Evolutionary conservation across 2,329 filamentous ascomycete species (phyloP).

Genomic region (Scedosporium boydii): DNA sequence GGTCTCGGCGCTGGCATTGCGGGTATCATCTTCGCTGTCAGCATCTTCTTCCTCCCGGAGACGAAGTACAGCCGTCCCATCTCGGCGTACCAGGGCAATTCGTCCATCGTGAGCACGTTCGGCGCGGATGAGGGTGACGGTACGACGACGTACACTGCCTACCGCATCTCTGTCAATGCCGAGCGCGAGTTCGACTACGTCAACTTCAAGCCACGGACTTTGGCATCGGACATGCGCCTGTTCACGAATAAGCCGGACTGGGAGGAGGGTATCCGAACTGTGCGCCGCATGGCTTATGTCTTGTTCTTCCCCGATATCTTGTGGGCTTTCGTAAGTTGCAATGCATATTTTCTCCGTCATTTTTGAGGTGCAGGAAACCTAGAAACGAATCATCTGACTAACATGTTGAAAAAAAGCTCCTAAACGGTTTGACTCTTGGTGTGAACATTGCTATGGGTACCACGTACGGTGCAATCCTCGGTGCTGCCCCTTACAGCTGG

Average conservation of each 20-base stretch:
- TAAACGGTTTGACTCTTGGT: slow-evolving; percentile 24
- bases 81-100: slow-evolving; percentile 23
- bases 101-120: slow-evolving; percentile 10
- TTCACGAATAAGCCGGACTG: slow-evolving; percentile 29
- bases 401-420: no score
- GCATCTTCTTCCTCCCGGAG: slow-evolving; percentile 30
- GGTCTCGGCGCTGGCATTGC: slow-evolving; percentile 25
- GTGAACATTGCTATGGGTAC: slow-evolving; percentile 32
- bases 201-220: slow-evolving; percentile 25
- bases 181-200: slow-evolving; percentile 21
- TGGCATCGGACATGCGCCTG: slow-evolving; percentile 23
- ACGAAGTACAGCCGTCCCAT: slow-evolving; percentile 23
- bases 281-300: slow-evolving; percentile 19
- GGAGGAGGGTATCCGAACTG: slow-evolving; percentile 15
- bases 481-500: slow-evolving; percentile 26
- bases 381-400: no score
- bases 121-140: slow-evolving; percentile 12
- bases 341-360: not conserved
- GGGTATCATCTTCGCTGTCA: slow-evolving; percentile 22
- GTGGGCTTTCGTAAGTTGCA: slow-evolving; percentile 22
- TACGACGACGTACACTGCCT: slow-evolving; percentile 10
- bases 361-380: not conserved
- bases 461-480: slow-evolving; percentile 27
- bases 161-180: slow-evolving; percentile 6
- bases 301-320: slow-evolving; percentile 30